These are phyloP conservation scores for Brassica incana DNA, from an alignment of 345 rosid species.

Conservation along the genomic window DNA sequence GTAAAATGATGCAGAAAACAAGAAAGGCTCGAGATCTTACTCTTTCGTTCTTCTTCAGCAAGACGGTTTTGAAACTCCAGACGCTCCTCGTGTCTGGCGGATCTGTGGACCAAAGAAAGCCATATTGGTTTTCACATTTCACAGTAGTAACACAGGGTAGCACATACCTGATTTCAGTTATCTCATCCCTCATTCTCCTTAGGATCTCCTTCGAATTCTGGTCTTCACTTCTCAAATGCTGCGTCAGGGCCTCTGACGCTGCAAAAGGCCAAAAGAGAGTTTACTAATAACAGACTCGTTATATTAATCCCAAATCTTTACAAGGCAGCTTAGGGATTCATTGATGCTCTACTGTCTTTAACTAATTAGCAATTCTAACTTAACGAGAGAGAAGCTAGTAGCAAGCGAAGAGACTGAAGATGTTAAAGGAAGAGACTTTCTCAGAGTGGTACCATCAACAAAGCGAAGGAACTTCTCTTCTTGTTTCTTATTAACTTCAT, in stretches of 20 bases:
- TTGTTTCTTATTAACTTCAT: conserved; percentile 61
- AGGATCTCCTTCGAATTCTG: conserved; percentile 44
- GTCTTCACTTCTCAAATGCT: conserved; percentile 64
- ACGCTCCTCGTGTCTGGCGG: conserved; percentile 49
- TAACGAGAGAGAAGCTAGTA: background rate
- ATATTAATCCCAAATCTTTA: background rate
- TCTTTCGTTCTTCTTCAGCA: conserved; percentile 67
- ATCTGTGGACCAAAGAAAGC: conserved; percentile 44
- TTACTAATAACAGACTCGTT: background rate
- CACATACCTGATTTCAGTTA: conserved; percentile 55
- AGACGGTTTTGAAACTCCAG: conserved; percentile 61
- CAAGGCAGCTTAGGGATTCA: conserved; percentile 12
- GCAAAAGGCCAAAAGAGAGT: conserved; percentile 25
- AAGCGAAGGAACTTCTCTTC: conserved; percentile 66
- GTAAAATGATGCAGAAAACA: conserved; percentile 1
- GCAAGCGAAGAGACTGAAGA: background rate
- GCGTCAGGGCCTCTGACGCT: conserved; percentile 77
- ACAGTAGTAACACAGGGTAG: background rate
- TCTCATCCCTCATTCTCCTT: conserved; percentile 51
- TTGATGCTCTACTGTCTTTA: background rate
- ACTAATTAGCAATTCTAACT: conserved; percentile 10
- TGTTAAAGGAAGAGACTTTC: background rate
- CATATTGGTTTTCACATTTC: background rate
- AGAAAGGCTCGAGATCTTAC: conserved; percentile 46
- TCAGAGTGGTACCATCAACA: conserved; percentile 50